phyloP scores from a whole-genome alignment of 2,329 filamentous ascomycete species.

The Calonectria pseudoreteaudii region DNA sequence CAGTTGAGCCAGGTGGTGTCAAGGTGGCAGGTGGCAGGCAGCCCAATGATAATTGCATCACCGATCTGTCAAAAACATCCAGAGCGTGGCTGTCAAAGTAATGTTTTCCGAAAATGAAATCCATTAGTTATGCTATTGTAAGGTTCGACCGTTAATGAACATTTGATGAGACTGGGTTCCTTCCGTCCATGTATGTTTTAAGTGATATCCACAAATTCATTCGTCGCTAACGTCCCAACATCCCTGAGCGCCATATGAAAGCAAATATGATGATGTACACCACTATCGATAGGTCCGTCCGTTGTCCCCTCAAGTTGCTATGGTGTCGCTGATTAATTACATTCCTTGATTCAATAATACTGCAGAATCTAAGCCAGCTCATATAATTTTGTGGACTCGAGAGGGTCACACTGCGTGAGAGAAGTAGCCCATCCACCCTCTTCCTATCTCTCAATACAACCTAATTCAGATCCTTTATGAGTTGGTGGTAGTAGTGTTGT shows the following conservation, averaged over 20 bases:
- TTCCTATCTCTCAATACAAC: not conserved
- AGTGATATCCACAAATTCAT: not conserved
- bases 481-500: slow-evolving; percentile 37
- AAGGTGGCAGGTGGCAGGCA: too few relatives aligned
- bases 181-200: not conserved
- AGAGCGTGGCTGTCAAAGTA: not conserved
- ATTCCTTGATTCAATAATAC: not conserved
- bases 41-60: not conserved
- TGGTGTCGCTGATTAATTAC: not conserved
- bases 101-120: not conserved
- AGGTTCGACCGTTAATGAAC: slow-evolving; percentile 3
- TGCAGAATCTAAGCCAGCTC: too few relatives aligned
- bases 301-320: not conserved
- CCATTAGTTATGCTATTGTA: not conserved
- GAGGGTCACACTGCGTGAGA: not conserved
- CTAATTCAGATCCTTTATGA: slow-evolving; percentile 1
- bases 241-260: not conserved
- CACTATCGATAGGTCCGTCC: not conserved
- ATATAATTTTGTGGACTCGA: not conserved
- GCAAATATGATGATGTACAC: not conserved
- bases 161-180: not conserved
- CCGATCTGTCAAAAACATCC: not conserved
- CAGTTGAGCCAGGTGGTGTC: not conserved
- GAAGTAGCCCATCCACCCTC: not conserved
- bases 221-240: not conserved